Percentiles rank a stretch among this genome's conserved stretches.
phyloP scores from a whole-genome alignment of 768 basidiomycete species.

The Multifurca ochricompacta region DNA sequence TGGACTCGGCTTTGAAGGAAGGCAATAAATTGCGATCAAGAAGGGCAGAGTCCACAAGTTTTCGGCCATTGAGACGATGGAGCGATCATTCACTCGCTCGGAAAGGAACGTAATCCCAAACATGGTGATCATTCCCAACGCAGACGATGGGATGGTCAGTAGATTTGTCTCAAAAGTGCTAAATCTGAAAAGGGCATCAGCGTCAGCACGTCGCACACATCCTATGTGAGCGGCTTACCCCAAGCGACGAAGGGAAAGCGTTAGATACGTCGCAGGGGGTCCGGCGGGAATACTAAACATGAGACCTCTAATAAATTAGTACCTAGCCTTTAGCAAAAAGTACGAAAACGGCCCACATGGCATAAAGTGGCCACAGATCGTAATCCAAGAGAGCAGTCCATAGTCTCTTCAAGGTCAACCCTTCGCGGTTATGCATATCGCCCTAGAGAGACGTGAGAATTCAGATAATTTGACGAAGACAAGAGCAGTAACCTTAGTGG shows the following conservation, averaged over 20 bases:
- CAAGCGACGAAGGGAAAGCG: constrained; percentile 50
- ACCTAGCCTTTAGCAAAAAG: constrained; percentile 29
- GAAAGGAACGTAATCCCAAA: no score
- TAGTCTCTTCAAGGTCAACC: constrained; percentile 42
- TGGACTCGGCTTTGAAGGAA: neutral
- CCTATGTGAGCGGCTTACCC: no score
- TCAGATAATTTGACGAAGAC: no score
- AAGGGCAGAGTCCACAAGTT: no score
- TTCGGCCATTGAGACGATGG: no score
- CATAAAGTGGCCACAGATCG: constrained; percentile 60
- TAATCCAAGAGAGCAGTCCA: constrained; percentile 48
- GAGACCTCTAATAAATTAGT: neutral
- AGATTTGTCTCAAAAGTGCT: neutral
- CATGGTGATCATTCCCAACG: neutral
- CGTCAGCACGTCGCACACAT: no score
- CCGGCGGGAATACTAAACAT: constrained; percentile 42
- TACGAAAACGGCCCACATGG: constrained; percentile 46
- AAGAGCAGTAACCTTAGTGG: no score
- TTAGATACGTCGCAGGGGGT: constrained; percentile 56
- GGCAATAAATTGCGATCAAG: no score
- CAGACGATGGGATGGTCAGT: no score
- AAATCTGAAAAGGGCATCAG: no score
- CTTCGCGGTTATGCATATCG: constrained; percentile 71
- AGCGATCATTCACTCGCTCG: neutral
- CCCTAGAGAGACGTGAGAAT: no score